A percentile compares a stretch with the other conserved stretches of the same genome.
Evolutionary conservation across 352 stramenopile species (phyloP).

Genomic region (Phytophthora sp.): DNA sequence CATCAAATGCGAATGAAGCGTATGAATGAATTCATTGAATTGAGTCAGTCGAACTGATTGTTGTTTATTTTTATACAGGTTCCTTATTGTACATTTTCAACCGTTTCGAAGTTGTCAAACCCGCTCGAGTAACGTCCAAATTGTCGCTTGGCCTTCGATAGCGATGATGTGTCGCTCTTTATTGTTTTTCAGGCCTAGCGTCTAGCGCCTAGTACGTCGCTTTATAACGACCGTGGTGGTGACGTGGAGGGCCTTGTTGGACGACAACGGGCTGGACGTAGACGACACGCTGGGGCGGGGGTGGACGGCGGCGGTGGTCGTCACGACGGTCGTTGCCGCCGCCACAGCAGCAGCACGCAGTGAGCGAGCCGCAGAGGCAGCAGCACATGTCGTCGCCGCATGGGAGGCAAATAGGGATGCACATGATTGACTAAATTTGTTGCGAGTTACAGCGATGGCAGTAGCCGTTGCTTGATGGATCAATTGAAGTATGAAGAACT

Average conservation of each 20-base stretch:
- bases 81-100: slow-evolving; percentile 22
- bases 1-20: slow-evolving; percentile 22
- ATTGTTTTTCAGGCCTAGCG: background rate
- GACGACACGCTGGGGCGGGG: slow-evolving; percentile 27
- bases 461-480: slow-evolving; percentile 1
- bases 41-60: background rate
- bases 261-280: slow-evolving; percentile 51
- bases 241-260: slow-evolving; percentile 18
- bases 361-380: slow-evolving; percentile 43
- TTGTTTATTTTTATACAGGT: slow-evolving; percentile 4
- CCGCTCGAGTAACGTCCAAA: background rate
- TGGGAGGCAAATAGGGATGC: slow-evolving; percentile 36
- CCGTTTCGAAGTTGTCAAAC: background rate
- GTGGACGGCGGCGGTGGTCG: slow-evolving; percentile 20
- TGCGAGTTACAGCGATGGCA: too few relatives aligned
- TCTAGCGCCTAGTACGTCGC: background rate
- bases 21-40: too few relatives aligned
- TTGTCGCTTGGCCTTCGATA: slow-evolving; percentile 1
- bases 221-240: slow-evolving; percentile 23
- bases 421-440: slow-evolving; percentile 16
- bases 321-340: slow-evolving; percentile 28
- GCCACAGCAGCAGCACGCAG: slow-evolving; percentile 38
- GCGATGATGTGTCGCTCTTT: background rate
- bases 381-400: slow-evolving; percentile 40
- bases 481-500: slow-evolving; percentile 29